Conservation (phyloP, 352 stramenopile genomes). For the Phytophthora pseudosyringae region DNA sequence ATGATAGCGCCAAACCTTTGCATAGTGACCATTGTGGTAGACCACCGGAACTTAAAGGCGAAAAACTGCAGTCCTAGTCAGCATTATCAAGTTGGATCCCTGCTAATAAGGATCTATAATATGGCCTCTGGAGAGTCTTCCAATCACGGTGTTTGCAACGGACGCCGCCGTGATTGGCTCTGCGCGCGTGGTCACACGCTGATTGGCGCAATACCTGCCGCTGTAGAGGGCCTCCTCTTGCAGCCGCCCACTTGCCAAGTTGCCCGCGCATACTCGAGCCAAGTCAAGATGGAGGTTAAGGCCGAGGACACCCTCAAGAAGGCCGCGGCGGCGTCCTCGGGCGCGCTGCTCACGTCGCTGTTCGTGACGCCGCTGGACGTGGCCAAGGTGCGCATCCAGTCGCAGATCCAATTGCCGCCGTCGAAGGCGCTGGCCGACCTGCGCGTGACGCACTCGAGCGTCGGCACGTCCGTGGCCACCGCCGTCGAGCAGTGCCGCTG, state of each 20-base stretch:
- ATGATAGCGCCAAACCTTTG: slow-evolving; percentile 4
- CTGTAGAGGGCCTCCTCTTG: not conserved
- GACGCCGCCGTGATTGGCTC: slow-evolving; percentile 27
- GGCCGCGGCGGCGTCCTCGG: slow-evolving; percentile 65
- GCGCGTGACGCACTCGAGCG: slow-evolving; percentile 24
- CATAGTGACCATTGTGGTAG: slow-evolving; percentile 6
- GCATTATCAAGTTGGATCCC: no score
- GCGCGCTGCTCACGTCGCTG: slow-evolving; percentile 80
- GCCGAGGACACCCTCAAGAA: slow-evolving; percentile 68
- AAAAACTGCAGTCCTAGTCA: not conserved
- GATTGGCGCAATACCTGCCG: slow-evolving; percentile 39
- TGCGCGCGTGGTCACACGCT: slow-evolving; percentile 6
- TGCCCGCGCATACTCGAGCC: slow-evolving; percentile 2
- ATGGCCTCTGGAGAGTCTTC: slow-evolving; percentile 2
- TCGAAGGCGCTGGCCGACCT: slow-evolving; percentile 24
- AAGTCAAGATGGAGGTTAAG: slow-evolving; percentile 29
- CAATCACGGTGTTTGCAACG: slow-evolving; percentile 21
- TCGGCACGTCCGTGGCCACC: slow-evolving; percentile 22
- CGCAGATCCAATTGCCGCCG: slow-evolving; percentile 52
- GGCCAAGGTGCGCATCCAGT: slow-evolving; percentile 82
- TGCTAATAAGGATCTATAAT: not conserved
- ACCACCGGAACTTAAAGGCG: slow-evolving; percentile 13
- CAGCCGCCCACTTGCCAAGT: slow-evolving; percentile 20
- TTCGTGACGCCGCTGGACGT: slow-evolving; percentile 88
- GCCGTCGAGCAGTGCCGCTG: slow-evolving; percentile 54